A percentile compares a stretch with the other conserved stretches of the same genome.
phyloP scores from a whole-genome alignment of 2,329 filamentous ascomycete species.

The Neonectria ditissima region DNA sequence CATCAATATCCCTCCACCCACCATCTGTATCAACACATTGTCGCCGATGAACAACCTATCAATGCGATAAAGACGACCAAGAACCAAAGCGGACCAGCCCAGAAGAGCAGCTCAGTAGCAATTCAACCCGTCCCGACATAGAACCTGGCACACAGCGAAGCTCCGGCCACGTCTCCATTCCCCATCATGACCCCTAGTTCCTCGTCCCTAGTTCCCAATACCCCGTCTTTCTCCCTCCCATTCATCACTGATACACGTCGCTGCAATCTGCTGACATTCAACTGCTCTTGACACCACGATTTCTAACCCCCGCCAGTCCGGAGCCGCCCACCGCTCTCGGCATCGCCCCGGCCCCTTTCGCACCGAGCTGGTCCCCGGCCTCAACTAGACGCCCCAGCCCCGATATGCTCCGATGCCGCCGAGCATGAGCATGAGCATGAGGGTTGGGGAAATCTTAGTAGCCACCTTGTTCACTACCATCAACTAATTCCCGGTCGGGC shows the following conservation, averaged over 20 bases:
- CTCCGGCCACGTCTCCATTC: background rate
- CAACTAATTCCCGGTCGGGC: constrained; percentile 35
- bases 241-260: constrained; percentile 20
- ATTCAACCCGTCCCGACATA: background rate
- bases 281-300: constrained; percentile 31
- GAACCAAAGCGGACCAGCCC: background rate
- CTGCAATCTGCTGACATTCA: constrained; percentile 39
- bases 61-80: constrained; percentile 1
- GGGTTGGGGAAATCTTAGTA: constrained; percentile 11
- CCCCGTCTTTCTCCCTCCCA: constrained; percentile 8
- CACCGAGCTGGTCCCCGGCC: constrained; percentile 4
- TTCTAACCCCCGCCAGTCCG: constrained; percentile 16
- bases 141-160: background rate
- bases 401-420: constrained; percentile 39
- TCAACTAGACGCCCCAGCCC: constrained; percentile 14
- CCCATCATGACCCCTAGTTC: constrained; percentile 5
- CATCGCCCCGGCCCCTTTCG: constrained; percentile 22
- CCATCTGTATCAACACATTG: background rate
- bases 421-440: constrained; percentile 7
- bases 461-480: constrained; percentile 35
- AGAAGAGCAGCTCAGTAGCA: constrained; percentile 1
- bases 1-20: constrained; percentile 1
- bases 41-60: constrained; percentile 21
- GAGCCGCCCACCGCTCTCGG: constrained; percentile 31
- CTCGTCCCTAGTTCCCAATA: constrained; percentile 13